A percentile compares a stretch with the other conserved stretches of the same genome.
phyloP scores from a whole-genome alignment of 148 eudicot species.

The Pharnaceum exiguum region DNA sequence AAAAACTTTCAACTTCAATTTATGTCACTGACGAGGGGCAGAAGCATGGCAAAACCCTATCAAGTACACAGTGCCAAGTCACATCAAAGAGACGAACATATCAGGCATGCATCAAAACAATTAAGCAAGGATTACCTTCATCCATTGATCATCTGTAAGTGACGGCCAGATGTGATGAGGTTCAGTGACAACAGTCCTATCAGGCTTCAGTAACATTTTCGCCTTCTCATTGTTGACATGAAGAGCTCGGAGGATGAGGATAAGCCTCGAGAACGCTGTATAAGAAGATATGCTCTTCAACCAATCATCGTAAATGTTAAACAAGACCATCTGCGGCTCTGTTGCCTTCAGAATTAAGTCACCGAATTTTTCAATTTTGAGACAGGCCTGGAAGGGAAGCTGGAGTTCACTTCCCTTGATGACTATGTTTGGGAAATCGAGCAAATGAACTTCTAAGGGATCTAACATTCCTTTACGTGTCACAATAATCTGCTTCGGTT shows the following conservation, averaged over 20 bases:
- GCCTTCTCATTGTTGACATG: slow-evolving; percentile 99
- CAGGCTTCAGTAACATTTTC: slow-evolving; percentile 96
- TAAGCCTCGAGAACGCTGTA: slow-evolving; percentile 93
- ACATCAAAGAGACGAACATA: not conserved
- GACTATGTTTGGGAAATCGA: slow-evolving; percentile 95
- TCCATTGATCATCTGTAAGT: slow-evolving; percentile 96
- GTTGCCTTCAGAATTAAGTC: slow-evolving; percentile 97
- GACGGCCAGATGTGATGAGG: slow-evolving; percentile 99
- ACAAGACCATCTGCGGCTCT: slow-evolving; percentile 98
- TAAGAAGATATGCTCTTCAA: slow-evolving; percentile 95
- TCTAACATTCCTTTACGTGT: slow-evolving; percentile 99
- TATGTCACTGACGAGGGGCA: too few relatives aligned
- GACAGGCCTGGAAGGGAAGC: slow-evolving; percentile 98
- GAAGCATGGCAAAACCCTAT: too few relatives aligned
- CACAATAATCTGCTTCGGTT: slow-evolving; percentile 94
- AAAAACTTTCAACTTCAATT: too few relatives aligned
- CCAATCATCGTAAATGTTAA: slow-evolving; percentile 99
- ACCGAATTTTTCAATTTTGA: slow-evolving; percentile 99
- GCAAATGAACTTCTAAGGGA: slow-evolving; percentile 95
- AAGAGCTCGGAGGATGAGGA: slow-evolving; percentile 89
- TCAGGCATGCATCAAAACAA: not conserved
- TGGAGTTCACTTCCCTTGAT: slow-evolving; percentile 99
- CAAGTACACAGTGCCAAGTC: not conserved
- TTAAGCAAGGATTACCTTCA: slow-evolving; percentile 55
- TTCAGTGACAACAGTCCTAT: slow-evolving; percentile 88